Conservation (phyloP, 306 rosid species). For the Fagus sylvatica region DNA sequence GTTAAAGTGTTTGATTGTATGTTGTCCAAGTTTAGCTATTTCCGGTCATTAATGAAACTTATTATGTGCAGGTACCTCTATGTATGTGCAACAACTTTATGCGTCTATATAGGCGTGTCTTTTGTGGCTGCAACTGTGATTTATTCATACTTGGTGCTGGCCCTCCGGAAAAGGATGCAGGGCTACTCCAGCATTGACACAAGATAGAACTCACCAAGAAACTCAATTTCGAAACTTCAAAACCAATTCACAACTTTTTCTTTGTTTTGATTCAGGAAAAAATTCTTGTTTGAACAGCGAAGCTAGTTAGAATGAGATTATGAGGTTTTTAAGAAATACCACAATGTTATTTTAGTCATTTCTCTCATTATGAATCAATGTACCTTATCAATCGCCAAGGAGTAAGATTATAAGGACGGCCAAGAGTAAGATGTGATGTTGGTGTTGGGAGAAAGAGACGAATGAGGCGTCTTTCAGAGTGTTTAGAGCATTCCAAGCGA, state of each 20-base stretch:
- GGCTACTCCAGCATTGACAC: slow-evolving; percentile 25
- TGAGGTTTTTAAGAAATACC: not conserved
- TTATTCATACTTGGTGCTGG: slow-evolving; percentile 56
- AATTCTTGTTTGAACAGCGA: not conserved
- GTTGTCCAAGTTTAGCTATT: slow-evolving; percentile 3
- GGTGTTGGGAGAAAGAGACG: too few species aligned
- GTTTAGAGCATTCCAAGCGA: too few species aligned
- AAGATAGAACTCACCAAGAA: slow-evolving; percentile 23
- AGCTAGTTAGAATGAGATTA: not conserved
- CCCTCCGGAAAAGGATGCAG: slow-evolving; percentile 38
- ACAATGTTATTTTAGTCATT: too few species aligned
- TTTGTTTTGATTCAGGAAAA: not conserved
- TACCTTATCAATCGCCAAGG: too few species aligned
- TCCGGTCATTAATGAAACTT: slow-evolving; percentile 17
- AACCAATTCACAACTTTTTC: not conserved
- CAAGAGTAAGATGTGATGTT: too few species aligned
- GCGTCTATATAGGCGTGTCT: slow-evolving; percentile 60
- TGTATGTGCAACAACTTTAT: slow-evolving; percentile 65
- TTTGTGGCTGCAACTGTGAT: slow-evolving; percentile 60
- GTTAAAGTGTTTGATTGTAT: not conserved
- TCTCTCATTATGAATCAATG: too few species aligned
- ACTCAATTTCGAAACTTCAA: slow-evolving; percentile 21
- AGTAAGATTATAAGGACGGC: too few species aligned
- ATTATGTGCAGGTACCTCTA: slow-evolving; percentile 62
- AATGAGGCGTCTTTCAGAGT: too few species aligned